Evolutionary conservation across 1,139 yeast species (phyloP), one percentile per base, ranked within the genome.

Genomic region (Taiozyma onychis): DNA sequence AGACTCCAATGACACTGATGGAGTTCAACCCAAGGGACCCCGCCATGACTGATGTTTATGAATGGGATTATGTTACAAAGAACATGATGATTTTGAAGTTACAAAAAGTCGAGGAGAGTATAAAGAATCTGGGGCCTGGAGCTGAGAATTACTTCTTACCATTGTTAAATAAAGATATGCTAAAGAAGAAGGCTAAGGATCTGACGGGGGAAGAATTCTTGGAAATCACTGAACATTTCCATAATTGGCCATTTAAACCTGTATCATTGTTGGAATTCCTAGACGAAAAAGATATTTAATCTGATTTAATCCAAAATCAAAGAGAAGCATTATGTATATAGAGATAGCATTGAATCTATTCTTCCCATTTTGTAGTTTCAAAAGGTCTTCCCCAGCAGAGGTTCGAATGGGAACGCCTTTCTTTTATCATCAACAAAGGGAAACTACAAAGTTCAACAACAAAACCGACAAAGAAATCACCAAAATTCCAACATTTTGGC

Each of bases 201-300:
- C 68, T 90, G 51, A 70, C 80, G 0, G 62, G 72, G 6, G 78
- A 77, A 1, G 95, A 89, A 21, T 72, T 85, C 54, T 54, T 72
- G 8, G 59, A 64, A 6, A 63, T 91, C 9, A 73, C 82, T 4
- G 66, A 75, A 6, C 74, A 70, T 4, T 88, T 85, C 63, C 76
- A 74, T 44, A 64, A 69, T 24, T 91, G 98, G 98, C 95, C 98
- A 0, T 91, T 90, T 71, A 89, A 84, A 66, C 97, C 97, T 0
- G 76, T 76, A 45, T 73, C 41, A 56, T 71, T 55, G 22, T 34
- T 53, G 9, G 61, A 57, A 8, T 49, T 48, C 34, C 21, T 54
- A 26, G 44, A 43, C 7, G 52, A 50, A 22, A 34, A 34, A 21
- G 39, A 41, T 30, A 18, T 41, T 27, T n/a, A 18, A 13, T 4